Conservation (phyloP, 768 basidiomycete species). For the Galerina marginata region DNA sequence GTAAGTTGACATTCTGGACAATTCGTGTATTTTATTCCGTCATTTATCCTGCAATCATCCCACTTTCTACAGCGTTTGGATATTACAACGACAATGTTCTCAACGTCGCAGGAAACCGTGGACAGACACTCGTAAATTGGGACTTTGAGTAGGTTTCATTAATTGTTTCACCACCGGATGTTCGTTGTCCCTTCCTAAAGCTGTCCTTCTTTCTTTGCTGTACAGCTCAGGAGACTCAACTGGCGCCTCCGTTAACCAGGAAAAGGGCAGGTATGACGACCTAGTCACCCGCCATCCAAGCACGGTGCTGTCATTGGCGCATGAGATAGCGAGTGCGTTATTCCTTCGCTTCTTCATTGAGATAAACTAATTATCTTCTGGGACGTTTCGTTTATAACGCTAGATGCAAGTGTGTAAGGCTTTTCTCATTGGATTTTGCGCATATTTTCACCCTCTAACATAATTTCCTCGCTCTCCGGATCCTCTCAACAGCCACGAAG, state of each 20-base stretch:
- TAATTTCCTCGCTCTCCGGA: too few species aligned
- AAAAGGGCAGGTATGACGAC: constrained; percentile 32
- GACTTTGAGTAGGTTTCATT: constrained; percentile 35
- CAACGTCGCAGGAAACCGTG: constrained; percentile 23
- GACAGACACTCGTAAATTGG: constrained; percentile 35
- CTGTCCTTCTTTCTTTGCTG: background rate
- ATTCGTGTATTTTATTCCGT: too few species aligned
- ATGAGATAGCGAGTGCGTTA: constrained; percentile 36
- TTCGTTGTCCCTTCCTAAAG: background rate
- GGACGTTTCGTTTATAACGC: too few species aligned
- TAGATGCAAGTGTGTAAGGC: too few species aligned
- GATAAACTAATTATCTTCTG: too few species aligned
- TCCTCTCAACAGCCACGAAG: constrained; percentile 1
- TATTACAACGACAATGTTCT: constrained; percentile 38
- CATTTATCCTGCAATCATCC: background rate
- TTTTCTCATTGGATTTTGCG: background rate
- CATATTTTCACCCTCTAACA: background rate
- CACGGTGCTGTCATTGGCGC: constrained; percentile 43
- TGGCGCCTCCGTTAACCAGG: constrained; percentile 34
- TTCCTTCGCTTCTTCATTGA: too few species aligned
- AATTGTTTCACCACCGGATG: background rate
- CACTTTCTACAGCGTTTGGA: constrained; percentile 35
- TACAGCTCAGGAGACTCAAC: constrained; percentile 42
- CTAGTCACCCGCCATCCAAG: constrained; percentile 30
- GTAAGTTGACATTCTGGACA: constrained; percentile 21